phyloP scores from a whole-genome alignment of 495 filamentous ascomycete species.

The Tetracladium setigerum region DNA sequence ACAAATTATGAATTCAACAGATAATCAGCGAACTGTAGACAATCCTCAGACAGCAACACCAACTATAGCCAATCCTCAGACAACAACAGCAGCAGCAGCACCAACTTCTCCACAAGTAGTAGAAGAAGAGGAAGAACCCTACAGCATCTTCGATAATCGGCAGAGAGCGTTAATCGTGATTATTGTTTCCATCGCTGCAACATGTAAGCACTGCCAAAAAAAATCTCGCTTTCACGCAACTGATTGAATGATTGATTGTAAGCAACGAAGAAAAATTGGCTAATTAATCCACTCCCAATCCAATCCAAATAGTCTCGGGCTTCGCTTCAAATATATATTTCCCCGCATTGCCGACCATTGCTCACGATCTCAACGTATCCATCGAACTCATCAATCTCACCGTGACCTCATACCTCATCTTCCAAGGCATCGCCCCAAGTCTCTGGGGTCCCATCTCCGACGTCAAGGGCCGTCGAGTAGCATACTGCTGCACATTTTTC shows the following conservation, averaged over 20 bases:
- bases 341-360: constrained; percentile 29
- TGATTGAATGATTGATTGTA: too few species aligned
- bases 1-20: too few species aligned
- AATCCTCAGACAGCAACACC: too few species aligned
- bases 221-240: constrained; percentile 10
- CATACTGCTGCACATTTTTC: constrained; percentile 49
- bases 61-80: too few species aligned
- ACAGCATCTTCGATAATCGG: constrained; percentile 38
- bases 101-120: too few species aligned
- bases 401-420: constrained; percentile 32
- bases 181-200: constrained; percentile 40
- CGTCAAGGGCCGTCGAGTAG: constrained; percentile 46
- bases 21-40: too few species aligned
- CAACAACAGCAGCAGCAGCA: too few species aligned
- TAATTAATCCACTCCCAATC: constrained; percentile 12
- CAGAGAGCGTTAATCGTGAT: constrained; percentile 40
- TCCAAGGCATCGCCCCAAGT: constrained; percentile 15
- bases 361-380: constrained; percentile 21
- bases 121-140: constrained; percentile 28
- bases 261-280: not conserved
- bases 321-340: constrained; percentile 46
- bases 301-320: too few species aligned
- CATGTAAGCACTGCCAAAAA: too few species aligned
- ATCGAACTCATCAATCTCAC: constrained; percentile 30
- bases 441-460: constrained; percentile 50